Conservation (phyloP, 129 eudicot species). For the Gnaphalium uliginosum region DNA sequence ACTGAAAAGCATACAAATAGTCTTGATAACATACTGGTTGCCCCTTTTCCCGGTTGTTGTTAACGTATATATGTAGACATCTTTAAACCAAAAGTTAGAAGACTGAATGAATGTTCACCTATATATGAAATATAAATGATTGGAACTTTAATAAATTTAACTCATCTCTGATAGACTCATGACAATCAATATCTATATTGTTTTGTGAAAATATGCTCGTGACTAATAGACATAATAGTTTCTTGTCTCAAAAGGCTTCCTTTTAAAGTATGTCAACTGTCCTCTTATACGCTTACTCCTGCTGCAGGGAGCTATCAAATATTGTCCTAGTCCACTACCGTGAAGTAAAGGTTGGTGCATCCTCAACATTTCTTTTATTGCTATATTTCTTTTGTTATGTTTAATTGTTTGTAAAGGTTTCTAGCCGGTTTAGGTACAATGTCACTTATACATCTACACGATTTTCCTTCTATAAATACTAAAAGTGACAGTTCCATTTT, state of each 20-base stretch:
- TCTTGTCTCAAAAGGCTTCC: neutral
- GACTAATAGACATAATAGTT: neutral
- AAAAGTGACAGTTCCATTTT: neutral
- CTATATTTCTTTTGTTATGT: neutral
- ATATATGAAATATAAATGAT: neutral
- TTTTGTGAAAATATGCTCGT: neutral
- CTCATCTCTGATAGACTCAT: neutral
- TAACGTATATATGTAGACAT: neutral
- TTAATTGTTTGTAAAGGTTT: slow-evolving; percentile 1
- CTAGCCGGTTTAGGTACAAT: slow-evolving; percentile 8
- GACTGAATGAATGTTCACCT: neutral
- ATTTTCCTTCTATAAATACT: neutral
- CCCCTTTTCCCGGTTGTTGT: neutral
- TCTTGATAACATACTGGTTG: slow-evolving; percentile 1
- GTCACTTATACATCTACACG: slow-evolving; percentile 3
- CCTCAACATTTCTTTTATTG: slow-evolving; percentile 2
- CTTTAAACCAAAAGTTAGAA: slow-evolving; percentile 3
- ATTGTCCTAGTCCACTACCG: slow-evolving; percentile 97
- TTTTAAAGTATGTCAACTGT: slow-evolving; percentile 6
- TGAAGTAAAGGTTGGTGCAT: slow-evolving; percentile 79
- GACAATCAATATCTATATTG: neutral
- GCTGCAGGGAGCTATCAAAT: slow-evolving; percentile 82
- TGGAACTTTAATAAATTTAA: neutral
- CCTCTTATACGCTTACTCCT: slow-evolving; percentile 33
- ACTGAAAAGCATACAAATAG: neutral